Conservation (phyloP, 352 stramenopile genomes). For the Achlya hypogyna region DNA sequence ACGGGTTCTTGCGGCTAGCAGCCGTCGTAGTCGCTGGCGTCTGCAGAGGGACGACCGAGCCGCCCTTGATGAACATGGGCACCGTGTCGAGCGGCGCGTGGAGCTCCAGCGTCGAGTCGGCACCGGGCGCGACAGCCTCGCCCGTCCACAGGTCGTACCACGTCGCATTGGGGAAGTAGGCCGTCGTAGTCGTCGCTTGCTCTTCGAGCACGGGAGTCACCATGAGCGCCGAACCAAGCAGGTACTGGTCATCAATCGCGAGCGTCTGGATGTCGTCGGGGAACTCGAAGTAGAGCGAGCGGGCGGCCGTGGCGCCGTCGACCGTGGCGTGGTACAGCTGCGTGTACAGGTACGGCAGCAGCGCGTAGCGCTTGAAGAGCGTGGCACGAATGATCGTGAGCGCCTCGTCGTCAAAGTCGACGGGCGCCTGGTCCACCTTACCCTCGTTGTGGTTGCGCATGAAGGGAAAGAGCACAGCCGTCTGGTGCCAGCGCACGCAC, state of each 20-base stretch:
- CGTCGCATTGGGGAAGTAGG: conserved; percentile 33
- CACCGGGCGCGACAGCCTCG: conserved; percentile 26
- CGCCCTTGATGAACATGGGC: conserved; percentile 58
- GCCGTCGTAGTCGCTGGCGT: conserved; percentile 42
- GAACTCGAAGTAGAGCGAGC: conserved; percentile 59
- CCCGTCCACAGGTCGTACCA: conserved; percentile 60
- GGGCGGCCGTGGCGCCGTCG: conserved; percentile 37
- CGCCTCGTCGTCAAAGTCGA: conserved; percentile 52
- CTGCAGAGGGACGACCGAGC: conserved; percentile 53
- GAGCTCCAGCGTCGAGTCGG: conserved; percentile 7
- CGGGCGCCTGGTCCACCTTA: conserved; percentile 42
- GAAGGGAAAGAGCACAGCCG: conserved; percentile 54
- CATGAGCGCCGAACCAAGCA: conserved; percentile 34
- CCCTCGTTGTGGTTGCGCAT: conserved; percentile 74
- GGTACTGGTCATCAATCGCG: conserved; percentile 44
- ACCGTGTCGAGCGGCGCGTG: conserved; percentile 38
- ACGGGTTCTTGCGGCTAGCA: conserved; percentile 42
- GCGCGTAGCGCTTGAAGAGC: conserved; percentile 58
- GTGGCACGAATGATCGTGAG: conserved; percentile 41
- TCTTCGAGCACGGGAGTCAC: conserved; percentile 50
- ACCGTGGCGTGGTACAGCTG: conserved; percentile 48
- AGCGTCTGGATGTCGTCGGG: conserved; percentile 29
- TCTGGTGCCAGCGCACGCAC: conserved; percentile 51
- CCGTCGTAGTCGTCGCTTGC: conserved; percentile 34
- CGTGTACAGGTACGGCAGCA: conserved; percentile 75